phyloP scores from a whole-genome alignment of 805 yeast genomes.

The Pichia thaimueangensis region DNA sequence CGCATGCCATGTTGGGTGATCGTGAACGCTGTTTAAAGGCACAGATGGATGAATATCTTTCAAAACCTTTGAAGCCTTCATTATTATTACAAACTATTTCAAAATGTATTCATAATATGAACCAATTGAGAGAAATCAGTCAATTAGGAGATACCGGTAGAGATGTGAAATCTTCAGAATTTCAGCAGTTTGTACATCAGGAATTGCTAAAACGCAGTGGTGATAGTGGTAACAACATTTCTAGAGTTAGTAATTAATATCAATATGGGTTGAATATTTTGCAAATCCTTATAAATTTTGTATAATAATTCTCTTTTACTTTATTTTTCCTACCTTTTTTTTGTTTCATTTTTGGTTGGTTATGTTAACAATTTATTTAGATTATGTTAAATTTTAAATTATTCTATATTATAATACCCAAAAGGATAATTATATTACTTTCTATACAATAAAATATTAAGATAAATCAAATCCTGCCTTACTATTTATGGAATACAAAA shows the following conservation, averaged over 20 bases:
- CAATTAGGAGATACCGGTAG: slow-evolving; percentile 6
- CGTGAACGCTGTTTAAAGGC: slow-evolving; percentile 80
- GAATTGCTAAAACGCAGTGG: slow-evolving; percentile 6
- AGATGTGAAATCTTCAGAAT: slow-evolving; percentile 2
- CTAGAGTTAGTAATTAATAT: no score
- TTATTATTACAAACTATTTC: slow-evolving; percentile 77
- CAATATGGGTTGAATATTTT: neutral
- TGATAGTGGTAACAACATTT: no score
- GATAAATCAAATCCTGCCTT: slow-evolving; percentile 87
- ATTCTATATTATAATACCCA: no score
- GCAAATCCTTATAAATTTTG: neutral
- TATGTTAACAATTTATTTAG: no score
- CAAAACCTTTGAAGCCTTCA: slow-evolving; percentile 82
- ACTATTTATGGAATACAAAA: slow-evolving; percentile 71
- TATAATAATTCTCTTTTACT: neutral
- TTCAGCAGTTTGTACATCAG: slow-evolving; percentile 9
- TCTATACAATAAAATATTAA: slow-evolving; percentile 20
- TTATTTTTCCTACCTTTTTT: no score
- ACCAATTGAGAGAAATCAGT: slow-evolving; percentile 46
- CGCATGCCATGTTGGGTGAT: slow-evolving; percentile 93
- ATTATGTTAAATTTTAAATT: no score
- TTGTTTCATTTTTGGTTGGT: no score
- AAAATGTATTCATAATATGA: slow-evolving; percentile 70
- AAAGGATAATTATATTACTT: no score
- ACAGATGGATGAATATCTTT: slow-evolving; percentile 88